Percentiles rank a stretch among this genome's conserved stretches.
Conservation (phyloP, 805 yeast genomes). For the Candida koratica region DNA sequence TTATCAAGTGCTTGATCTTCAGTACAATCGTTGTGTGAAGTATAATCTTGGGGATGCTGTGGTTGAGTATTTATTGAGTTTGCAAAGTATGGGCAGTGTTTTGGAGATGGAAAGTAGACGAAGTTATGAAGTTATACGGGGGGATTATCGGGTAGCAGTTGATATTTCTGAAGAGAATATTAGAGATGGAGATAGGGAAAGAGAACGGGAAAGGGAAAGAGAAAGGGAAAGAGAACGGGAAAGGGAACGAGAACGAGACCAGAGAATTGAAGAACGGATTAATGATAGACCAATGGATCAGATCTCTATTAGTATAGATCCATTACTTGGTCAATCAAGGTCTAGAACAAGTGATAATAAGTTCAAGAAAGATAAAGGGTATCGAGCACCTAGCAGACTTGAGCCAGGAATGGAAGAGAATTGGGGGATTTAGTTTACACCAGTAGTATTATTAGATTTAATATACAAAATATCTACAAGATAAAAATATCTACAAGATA, state of each 20-base stretch:
- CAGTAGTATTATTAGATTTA: no score
- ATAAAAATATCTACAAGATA: no score
- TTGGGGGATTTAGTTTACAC: slow-evolving; percentile 1
- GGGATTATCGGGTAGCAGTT: not conserved
- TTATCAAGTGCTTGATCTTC: slow-evolving; percentile 51
- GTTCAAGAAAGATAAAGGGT: not conserved
- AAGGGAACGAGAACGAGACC: not conserved
- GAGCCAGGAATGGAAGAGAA: slow-evolving; percentile 6
- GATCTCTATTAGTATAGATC: not conserved
- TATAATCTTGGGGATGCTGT: slow-evolving; percentile 43
- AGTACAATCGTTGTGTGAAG: slow-evolving; percentile 45
- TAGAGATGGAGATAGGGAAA: not conserved
- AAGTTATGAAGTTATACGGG: slow-evolving; percentile 9
- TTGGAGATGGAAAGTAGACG: slow-evolving; percentile 6
- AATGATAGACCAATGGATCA: not conserved
- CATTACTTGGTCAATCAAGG: not conserved
- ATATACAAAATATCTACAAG: no score
- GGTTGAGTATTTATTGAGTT: slow-evolving; percentile 37
- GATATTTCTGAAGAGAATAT: not conserved
- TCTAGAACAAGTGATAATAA: not conserved
- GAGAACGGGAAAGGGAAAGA: not conserved
- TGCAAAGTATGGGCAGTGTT: slow-evolving; percentile 22
- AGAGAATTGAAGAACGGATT: not conserved
- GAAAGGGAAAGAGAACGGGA: no score
- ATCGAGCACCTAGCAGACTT: slow-evolving; percentile 3